Conservation (phyloP, 2,329 filamentous ascomycete species). For the Ophiostoma quercus region DNA sequence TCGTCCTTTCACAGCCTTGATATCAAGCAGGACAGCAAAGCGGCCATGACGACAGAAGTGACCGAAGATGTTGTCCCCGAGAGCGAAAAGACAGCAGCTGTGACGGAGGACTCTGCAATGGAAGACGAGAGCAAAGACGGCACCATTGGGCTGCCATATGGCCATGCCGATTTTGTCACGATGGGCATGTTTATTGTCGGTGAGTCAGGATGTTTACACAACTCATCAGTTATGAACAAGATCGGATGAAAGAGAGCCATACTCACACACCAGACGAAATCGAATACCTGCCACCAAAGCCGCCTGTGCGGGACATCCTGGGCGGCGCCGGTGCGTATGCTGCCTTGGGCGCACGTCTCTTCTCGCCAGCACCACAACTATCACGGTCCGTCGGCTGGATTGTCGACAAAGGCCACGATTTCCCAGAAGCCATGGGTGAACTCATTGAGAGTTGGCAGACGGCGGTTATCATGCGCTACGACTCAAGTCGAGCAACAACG, state of each 20-base stretch:
- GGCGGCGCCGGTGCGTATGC: slow-evolving; percentile 86
- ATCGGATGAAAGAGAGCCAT: background rate
- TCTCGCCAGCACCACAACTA: slow-evolving; percentile 63
- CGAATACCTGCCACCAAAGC: slow-evolving; percentile 67
- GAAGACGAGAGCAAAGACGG: background rate
- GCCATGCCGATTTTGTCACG: slow-evolving; percentile 57
- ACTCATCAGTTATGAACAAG: background rate
- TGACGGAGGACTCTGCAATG: background rate
- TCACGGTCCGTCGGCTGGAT: slow-evolving; percentile 79
- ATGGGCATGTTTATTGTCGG: slow-evolving; percentile 71
- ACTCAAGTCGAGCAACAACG: slow-evolving; percentile 68
- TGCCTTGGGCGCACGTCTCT: slow-evolving; percentile 80
- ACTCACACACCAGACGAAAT: slow-evolving; percentile 67
- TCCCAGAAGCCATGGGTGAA: slow-evolving; percentile 60
- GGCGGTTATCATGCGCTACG: slow-evolving; percentile 61
- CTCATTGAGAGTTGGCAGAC: slow-evolving; percentile 72
- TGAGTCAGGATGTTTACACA: slow-evolving; percentile 35
- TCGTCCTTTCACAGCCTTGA: slow-evolving; percentile 11
- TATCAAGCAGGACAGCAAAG: background rate
- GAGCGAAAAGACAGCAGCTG: background rate
- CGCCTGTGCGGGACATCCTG: slow-evolving; percentile 68
- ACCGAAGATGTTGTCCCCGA: background rate
- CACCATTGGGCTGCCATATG: slow-evolving; percentile 18
- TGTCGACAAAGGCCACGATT: slow-evolving; percentile 83
- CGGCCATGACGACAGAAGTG: background rate